Conservation (phyloP, 1,139 yeast genomes). For the Kluyveromyces sp. region DNA sequence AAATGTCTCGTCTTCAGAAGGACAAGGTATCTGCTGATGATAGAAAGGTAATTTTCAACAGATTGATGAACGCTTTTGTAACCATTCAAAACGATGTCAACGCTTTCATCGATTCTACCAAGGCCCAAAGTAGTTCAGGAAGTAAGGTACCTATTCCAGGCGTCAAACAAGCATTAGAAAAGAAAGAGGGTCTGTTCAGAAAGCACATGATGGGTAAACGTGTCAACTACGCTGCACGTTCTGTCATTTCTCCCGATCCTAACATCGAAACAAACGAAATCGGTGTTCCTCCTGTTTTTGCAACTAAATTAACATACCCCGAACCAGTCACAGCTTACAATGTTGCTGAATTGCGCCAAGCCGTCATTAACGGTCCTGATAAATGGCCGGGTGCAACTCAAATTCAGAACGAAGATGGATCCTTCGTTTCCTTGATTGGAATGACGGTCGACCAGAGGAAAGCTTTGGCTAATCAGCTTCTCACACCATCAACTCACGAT, state of each 20-base stretch:
- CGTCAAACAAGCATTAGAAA: slow-evolving; percentile 93
- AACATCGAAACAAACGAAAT: slow-evolving; percentile 95
- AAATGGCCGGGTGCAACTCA: slow-evolving; percentile 99
- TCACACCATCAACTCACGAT: slow-evolving; percentile 66
- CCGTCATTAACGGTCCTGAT: slow-evolving; percentile 95
- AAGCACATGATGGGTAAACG: slow-evolving; percentile 99
- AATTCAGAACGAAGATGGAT: slow-evolving; percentile 95
- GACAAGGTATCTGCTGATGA: slow-evolving; percentile 60
- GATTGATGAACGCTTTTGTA: slow-evolving; percentile 92
- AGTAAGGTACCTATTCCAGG: slow-evolving; percentile 81
- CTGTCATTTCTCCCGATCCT: slow-evolving; percentile 98
- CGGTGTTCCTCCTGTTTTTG: slow-evolving; percentile 98
- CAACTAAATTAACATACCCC: slow-evolving; percentile 89
- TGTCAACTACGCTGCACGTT: slow-evolving; percentile 97
- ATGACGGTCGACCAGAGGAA: slow-evolving; percentile 93
- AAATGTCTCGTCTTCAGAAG: slow-evolving; percentile 54
- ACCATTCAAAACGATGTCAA: slow-evolving; percentile 93
- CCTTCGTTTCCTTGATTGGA: slow-evolving; percentile 70
- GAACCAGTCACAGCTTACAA: slow-evolving; percentile 97
- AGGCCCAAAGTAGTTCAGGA: slow-evolving; percentile 63
- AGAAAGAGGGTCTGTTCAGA: slow-evolving; percentile 97
- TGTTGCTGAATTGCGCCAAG: slow-evolving; percentile 83
- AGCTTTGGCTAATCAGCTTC: slow-evolving; percentile 89
- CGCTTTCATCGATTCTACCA: slow-evolving; percentile 86
- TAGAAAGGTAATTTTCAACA: slow-evolving; percentile 70